Evolutionary conservation across 345 rosid species (phyloP), one percentile per base, ranked within the genome.

Genomic region (Gossypium sturtianum): DNA sequence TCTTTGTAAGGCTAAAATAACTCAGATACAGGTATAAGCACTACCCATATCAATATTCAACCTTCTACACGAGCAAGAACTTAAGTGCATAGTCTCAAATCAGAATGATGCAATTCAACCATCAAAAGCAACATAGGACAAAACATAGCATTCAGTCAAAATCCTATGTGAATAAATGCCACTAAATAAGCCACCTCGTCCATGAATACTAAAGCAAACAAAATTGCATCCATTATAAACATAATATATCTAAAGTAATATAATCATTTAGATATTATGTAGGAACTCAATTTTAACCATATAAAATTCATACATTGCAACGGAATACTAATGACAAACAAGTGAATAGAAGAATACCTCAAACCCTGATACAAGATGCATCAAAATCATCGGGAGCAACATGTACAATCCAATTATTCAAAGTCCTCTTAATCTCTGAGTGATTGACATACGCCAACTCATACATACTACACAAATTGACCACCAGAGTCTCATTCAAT

Each of bases 381-480:
- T 95, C 99, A 73, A 91, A 95, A 82, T 95, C 99, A 84, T 93
- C 98, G 0, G 99, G 99, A 56, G 98, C 99, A 68, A 95, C 97
- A 25, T 86, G 88, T 0, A 88, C 87, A 70, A 95, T 90, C 99
- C 99, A 93, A 76, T 79, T 93, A 62, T 88, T 90, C 79, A 95
- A 84, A 0, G 98, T 95, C 75, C 90, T 77, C 86, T 95, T 95
- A 38, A 84, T 82, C 81, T 95, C 99, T 0, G 94, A 84, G 76
- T 93, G 98, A 52, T 91, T 91, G 56, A 95, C 93, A 83, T 95
- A 95, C 0, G 99, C 99, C 84, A 95, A 75, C 81, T 95, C 98
- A 75, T 95, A 95, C 99, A 95, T 95, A 79, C 99, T 95, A 79
- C 98, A 93, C 84, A 95, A 80, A 66, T 95, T 95, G 67, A 87